Evolutionary conservation across 768 basidiomycete genomes (phyloP).

Genomic region (Boletus subparvulus): DNA sequence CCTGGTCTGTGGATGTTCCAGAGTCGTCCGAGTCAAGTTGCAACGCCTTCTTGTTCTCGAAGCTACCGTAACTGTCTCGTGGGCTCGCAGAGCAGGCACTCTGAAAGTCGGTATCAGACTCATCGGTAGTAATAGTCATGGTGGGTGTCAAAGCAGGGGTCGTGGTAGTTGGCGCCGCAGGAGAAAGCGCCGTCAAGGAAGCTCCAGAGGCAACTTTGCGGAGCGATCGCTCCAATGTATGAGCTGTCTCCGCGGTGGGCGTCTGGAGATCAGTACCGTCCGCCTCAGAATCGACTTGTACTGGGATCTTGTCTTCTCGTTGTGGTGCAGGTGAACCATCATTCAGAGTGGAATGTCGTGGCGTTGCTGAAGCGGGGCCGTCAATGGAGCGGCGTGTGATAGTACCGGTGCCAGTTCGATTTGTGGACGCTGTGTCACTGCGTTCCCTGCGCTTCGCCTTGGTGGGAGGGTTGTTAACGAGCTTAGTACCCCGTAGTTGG

Average conservation of each 20-base stretch:
- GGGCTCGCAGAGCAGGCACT: constrained; percentile 82
- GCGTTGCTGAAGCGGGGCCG: constrained; percentile 25
- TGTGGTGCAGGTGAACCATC: constrained; percentile 29
- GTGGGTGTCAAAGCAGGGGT: constrained; percentile 37
- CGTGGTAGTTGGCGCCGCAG: constrained; percentile 24
- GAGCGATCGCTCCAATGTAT: constrained; percentile 15
- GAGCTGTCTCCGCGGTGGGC: constrained; percentile 33
- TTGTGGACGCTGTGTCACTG: constrained; percentile 66
- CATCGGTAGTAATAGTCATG: constrained; percentile 53
- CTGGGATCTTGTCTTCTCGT: constrained; percentile 36
- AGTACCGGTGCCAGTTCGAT: constrained; percentile 43
- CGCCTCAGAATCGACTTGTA: constrained; percentile 42
- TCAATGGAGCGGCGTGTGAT: constrained; percentile 28
- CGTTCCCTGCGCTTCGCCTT: constrained; percentile 47
- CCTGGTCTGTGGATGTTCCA: constrained; percentile 31
- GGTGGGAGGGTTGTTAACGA: constrained; percentile 31
- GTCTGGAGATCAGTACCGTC: constrained; percentile 22
- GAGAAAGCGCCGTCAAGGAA: constrained; percentile 27
- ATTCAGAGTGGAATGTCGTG: constrained; percentile 28
- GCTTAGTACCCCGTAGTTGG: constrained; percentile 36
- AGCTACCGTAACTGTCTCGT: constrained; percentile 60
- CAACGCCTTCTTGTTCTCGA: constrained; percentile 27
- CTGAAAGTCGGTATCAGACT: constrained; percentile 84
- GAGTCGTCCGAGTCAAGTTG: constrained; percentile 32
- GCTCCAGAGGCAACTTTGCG: constrained; percentile 37